These are phyloP conservation scores for Stachybotrys elegans DNA, from an alignment of 2,329 filamentous ascomycete genomes.

Conservation along the genomic window DNA sequence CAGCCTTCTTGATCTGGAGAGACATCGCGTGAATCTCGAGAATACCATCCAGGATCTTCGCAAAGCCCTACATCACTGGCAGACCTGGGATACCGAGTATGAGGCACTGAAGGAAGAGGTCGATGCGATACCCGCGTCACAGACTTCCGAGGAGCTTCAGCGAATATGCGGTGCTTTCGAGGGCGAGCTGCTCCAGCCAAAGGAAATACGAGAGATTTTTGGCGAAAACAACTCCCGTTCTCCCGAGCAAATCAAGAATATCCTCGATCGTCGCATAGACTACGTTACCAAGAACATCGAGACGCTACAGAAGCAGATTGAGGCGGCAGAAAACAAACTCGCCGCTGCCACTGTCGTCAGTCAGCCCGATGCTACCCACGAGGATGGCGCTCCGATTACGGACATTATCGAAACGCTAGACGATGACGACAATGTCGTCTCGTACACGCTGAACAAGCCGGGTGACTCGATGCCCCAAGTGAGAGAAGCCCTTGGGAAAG, in stretches of 20 bases:
- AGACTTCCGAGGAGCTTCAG: constrained; percentile 45
- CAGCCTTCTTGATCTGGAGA: constrained; percentile 65
- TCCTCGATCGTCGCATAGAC: constrained; percentile 69
- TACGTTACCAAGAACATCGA: constrained; percentile 81
- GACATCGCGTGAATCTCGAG: constrained; percentile 70
- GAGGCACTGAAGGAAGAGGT: constrained; percentile 84
- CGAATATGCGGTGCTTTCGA: constrained; percentile 54
- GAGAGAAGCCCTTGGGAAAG: constrained; percentile 68
- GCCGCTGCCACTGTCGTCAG: constrained; percentile 56
- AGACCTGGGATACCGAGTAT: constrained; percentile 87
- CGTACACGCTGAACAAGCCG: constrained; percentile 59
- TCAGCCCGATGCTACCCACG: constrained; percentile 57
- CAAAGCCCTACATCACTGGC: constrained; percentile 80
- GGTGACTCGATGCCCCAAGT: constrained; percentile 64
- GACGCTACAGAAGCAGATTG: constrained; percentile 68
- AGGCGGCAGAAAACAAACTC: constrained; percentile 63
- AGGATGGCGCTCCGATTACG: constrained; percentile 71
- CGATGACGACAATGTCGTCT: constrained; percentile 80
- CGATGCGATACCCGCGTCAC: constrained; percentile 44
- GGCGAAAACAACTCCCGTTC: constrained; percentile 21
- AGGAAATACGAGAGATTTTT: constrained; percentile 46
- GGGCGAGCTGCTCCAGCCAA: constrained; percentile 56
- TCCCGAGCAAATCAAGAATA: constrained; percentile 49
- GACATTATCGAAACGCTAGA: constrained; percentile 93
- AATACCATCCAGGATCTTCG: constrained; percentile 65